Percentiles rank a stretch among this genome's conserved stretches.
Evolutionary conservation across 768 basidiomycete species (phyloP).

Genomic region (Lentinula raphanica): DNA sequence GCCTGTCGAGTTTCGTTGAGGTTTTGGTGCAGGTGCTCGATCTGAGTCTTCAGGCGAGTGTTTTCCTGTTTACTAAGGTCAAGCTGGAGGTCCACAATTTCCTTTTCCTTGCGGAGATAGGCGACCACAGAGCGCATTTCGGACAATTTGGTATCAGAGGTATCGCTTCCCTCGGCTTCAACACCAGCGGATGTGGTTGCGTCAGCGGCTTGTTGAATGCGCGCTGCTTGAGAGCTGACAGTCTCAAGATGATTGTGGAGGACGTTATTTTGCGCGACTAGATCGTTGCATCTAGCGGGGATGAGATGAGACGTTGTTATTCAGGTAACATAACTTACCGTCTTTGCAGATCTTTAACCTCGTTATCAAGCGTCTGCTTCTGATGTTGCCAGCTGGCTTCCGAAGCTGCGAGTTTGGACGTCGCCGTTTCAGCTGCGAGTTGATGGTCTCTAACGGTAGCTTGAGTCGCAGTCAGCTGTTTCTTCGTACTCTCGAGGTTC

Average conservation of each 20-base stretch:
- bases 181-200: constrained; percentile 35
- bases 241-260: constrained; percentile 83
- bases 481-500: constrained; percentile 55
- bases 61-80: constrained; percentile 77
- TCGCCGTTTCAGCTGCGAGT: constrained; percentile 66
- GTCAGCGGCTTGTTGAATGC: constrained; percentile 69
- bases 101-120: constrained; percentile 86
- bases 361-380: constrained; percentile 71
- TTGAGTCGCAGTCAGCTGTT: constrained; percentile 52
- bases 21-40: constrained; percentile 65
- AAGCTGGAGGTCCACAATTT: constrained; percentile 83
- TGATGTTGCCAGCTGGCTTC: constrained; percentile 81
- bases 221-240: constrained; percentile 74
- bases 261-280: constrained; percentile 68
- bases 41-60: constrained; percentile 64
- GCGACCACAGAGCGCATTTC: constrained; percentile 76
- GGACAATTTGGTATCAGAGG: constrained; percentile 57
- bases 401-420: constrained; percentile 64
- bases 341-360: constrained; percentile 63
- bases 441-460: constrained; percentile 51
- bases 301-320: background rate
- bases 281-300: constrained; percentile 57
- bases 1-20: constrained; percentile 67
- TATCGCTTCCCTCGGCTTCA: constrained; percentile 43
- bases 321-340: constrained; percentile 41